These are phyloP conservation scores for Tolypocladium inflatum DNA, from an alignment of 2,329 filamentous ascomycete genomes.

Conservation along the genomic window DNA sequence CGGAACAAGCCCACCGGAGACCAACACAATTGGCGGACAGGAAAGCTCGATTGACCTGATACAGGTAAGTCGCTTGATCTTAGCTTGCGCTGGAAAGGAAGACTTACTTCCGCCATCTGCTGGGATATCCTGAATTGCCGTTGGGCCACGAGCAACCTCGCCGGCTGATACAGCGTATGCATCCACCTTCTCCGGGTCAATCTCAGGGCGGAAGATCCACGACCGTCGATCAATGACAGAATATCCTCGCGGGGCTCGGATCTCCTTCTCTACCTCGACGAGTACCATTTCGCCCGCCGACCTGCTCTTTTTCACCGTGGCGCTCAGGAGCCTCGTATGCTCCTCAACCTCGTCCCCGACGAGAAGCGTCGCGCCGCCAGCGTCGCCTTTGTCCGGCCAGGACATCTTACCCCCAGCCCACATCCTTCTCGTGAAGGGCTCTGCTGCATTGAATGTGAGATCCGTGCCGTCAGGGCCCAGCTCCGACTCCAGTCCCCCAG, in stretches of 20 bases:
- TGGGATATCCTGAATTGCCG: conserved; percentile 13
- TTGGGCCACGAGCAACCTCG: conserved; percentile 11
- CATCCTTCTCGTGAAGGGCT: conserved; percentile 55
- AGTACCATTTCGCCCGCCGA: conserved; percentile 53
- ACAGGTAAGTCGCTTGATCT: not conserved
- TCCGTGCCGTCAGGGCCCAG: conserved; percentile 54
- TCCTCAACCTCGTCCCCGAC: conserved; percentile 49
- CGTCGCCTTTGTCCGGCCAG: conserved; percentile 32
- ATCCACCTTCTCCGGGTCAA: conserved; percentile 11
- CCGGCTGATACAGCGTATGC: conserved; percentile 10
- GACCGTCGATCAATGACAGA: conserved; percentile 45
- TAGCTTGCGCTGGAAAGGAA: not conserved
- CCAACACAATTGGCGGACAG: conserved; percentile 26
- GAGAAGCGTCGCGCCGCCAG: conserved; percentile 21
- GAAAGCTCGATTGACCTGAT: conserved; percentile 9
- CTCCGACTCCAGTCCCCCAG: conserved; percentile 40
- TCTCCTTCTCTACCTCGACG: conserved; percentile 53
- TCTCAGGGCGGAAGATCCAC: conserved; percentile 34
- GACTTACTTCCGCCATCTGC: conserved; percentile 7
- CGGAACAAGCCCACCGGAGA: conserved; percentile 55
- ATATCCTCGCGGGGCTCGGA: conserved; percentile 39
- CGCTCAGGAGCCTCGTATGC: conserved; percentile 43
- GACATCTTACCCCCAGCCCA: conserved; percentile 55
- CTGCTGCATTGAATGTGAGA: conserved; percentile 45
- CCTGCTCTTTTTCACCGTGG: conserved; percentile 42